These are phyloP conservation scores for Basidiobolus meristosporus DNA, from an alignment of 371 early-diverging fungal genomes.

Conservation along the genomic window DNA sequence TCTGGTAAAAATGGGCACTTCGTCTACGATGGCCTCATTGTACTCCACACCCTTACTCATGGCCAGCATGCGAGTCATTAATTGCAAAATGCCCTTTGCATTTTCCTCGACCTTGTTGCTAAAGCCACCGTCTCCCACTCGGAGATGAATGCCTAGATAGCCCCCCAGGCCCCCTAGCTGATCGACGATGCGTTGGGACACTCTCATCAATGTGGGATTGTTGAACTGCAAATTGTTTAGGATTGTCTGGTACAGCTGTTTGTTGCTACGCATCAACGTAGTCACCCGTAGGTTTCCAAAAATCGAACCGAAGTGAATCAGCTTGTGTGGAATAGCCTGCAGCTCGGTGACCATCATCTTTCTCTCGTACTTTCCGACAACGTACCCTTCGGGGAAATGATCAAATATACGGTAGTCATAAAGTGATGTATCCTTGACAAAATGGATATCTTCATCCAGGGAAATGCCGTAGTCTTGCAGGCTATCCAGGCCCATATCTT, in stretches of 20 bases:
- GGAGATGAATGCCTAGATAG: constrained; percentile 20
- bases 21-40: too few species aligned
- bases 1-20: too few species aligned
- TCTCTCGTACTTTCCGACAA: constrained; percentile 7
- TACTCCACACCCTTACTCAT: too few species aligned
- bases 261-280: constrained; percentile 5
- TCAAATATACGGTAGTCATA: constrained; percentile 25
- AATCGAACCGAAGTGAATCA: constrained; percentile 21
- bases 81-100: too few species aligned
- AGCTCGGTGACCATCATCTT: constrained; percentile 15
- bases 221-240: constrained; percentile 9
- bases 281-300: constrained; percentile 16
- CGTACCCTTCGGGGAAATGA: constrained; percentile 4
- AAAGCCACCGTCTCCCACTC: constrained; percentile 17
- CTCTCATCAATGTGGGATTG: constrained; percentile 13
- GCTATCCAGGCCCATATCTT: not conserved
- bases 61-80: too few species aligned
- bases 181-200: constrained; percentile 8
- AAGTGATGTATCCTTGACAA: constrained; percentile 11
- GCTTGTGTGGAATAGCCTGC: constrained; percentile 9
- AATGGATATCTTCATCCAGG: constrained; percentile 4
- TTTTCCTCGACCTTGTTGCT: too few species aligned
- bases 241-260: constrained; percentile 8
- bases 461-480: not conserved
- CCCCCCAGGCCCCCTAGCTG: constrained; percentile 16